phyloP scores from a whole-genome alignment of 441 rosid species.

The Populus hybrid region DNA sequence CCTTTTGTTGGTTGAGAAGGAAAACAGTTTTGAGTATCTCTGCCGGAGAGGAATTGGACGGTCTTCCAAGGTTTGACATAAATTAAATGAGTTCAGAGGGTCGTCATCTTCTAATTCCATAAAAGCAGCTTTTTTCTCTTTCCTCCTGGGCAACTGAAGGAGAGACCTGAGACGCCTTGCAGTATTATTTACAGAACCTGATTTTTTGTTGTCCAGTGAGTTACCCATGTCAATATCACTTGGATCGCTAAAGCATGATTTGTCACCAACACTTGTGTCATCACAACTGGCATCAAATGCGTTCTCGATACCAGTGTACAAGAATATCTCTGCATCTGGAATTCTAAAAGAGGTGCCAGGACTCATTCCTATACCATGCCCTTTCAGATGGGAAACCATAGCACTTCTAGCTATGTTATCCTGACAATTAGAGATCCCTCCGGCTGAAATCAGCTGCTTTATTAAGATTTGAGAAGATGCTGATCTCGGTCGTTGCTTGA shows the following conservation, averaged over 20 bases:
- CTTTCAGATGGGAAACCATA: conserved; percentile 45
- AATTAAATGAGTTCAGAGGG: conserved; percentile 22
- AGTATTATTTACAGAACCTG: conserved; percentile 39
- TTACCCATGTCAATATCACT: conserved; percentile 30
- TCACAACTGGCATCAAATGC: conserved; percentile 33
- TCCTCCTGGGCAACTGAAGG: conserved; percentile 58
- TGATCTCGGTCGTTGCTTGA: conserved; percentile 62
- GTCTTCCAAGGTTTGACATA: conserved; percentile 19
- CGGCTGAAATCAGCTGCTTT: conserved; percentile 76
- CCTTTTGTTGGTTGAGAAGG: conserved; percentile 42
- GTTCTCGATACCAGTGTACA: conserved; percentile 52
- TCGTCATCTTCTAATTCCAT: conserved; percentile 30
- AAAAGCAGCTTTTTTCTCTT: conserved; percentile 35
- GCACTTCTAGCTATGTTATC: conserved; percentile 27
- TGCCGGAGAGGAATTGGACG: conserved; percentile 65
- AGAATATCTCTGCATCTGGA: conserved; percentile 86
- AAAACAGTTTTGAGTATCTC: conserved; percentile 44
- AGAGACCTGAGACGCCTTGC: conserved; percentile 64
- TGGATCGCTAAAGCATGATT: conserved; percentile 47
- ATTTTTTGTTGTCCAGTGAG: conserved; percentile 26
- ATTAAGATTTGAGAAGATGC: conserved; percentile 69
- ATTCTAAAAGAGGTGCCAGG: conserved; percentile 85
- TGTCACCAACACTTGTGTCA: conserved; percentile 42
- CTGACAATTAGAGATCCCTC: conserved; percentile 58
- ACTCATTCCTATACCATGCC: conserved; percentile 60